phyloP scores from a whole-genome alignment of 2,329 filamentous ascomycete species.

The Sporothrix phasma region DNA sequence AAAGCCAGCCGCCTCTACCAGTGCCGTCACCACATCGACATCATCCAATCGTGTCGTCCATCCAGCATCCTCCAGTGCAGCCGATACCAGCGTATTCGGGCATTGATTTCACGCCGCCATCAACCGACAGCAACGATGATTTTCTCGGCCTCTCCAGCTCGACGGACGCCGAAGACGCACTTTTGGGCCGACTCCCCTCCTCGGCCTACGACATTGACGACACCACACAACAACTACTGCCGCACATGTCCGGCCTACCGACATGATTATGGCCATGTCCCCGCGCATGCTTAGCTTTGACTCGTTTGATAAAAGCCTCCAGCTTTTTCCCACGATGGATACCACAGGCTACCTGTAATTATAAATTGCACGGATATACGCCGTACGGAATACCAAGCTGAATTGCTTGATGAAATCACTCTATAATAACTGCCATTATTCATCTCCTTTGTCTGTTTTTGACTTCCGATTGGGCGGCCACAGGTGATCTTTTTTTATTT shows the following conservation, averaged over 20 bases:
- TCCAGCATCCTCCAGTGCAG: background rate
- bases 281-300: conserved; percentile 21
- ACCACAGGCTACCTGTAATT: conserved; percentile 1
- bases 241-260: conserved; percentile 15
- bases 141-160: background rate
- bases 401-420: background rate
- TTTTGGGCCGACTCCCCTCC: background rate
- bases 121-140: conserved; percentile 9
- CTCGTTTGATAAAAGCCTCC: conserved; percentile 19
- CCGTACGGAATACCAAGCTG: background rate
- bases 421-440: no score
- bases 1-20: background rate
- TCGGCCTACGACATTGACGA: conserved; percentile 1
- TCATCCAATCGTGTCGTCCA: background rate
- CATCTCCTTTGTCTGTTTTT: background rate
- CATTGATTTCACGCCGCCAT: conserved; percentile 10
- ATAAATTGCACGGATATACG: background rate
- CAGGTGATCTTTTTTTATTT: background rate
- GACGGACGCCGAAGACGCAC: background rate
- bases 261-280: conserved; percentile 19
- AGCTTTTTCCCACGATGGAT: conserved; percentile 22
- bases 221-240: conserved; percentile 8
- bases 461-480: background rate
- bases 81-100: conserved; percentile 5
- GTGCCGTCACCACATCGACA: background rate